Evolutionary conservation across 192 early-diverging fungal species (phyloP), one percentile per base, ranked within the genome.

Genomic region (Glomus cerebriforme): DNA sequence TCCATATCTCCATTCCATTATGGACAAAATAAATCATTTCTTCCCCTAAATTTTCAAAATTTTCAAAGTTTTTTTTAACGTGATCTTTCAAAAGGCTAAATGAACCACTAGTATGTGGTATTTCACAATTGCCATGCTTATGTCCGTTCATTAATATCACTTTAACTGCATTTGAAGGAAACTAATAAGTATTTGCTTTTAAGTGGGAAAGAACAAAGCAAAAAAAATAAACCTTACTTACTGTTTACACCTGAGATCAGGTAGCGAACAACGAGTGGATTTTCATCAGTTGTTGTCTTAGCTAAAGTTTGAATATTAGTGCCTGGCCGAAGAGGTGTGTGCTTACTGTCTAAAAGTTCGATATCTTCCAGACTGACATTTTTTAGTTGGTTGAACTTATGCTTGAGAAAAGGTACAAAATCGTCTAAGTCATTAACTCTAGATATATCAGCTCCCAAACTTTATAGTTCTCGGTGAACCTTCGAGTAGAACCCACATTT

Each of bases 181-280:
- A 75, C 73, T 63, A 75, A 75, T 75, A 39, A 75, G 73, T 62
- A 75, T 27, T 72, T 72, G 49, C 26, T n/a, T n/a, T 72, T 72
- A 31, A 72, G 34, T 19, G 34, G 12, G 60, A 22, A 63, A 75
- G 60, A 62, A n/a, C 13, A 60, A 75, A 75, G 34, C 34, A 1
- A 37, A 62, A 34, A 59, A 73, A 75, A 63, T 27, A 62, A 63
- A 63, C 59, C 24, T 63, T 35, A 75, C n/a, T 62, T 63, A 75
- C 73, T 63, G 37, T 45, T 63, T 63, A 22, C 32, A 63, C 62
- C 35, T 63, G 73, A 75, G 7, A 39, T 2, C 2, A 17, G 59
- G 59, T 75, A 75, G 37, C 59, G 73, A 75, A 63, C 59, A 75
- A 75, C n/a, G 27, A 72, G 47, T 54, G 70, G 35, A 7, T 13